Evolutionary conservation across 2,329 filamentous ascomycete genomes (phyloP).

Genomic region (Penicillium brasilianum): DNA sequence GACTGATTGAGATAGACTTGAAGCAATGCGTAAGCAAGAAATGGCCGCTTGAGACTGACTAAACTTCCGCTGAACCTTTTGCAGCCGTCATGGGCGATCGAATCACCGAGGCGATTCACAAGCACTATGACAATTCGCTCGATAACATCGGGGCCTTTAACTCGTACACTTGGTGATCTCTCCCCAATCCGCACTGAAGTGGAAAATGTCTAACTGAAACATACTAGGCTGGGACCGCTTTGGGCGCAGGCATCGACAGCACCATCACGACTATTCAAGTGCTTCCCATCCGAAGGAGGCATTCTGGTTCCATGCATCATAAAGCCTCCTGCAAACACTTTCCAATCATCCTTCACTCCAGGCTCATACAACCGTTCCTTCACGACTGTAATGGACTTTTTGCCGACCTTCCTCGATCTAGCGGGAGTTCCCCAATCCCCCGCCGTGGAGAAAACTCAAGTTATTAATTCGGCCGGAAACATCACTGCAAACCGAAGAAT

Average conservation of each 20-base stretch:
- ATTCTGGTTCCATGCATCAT: constrained; percentile 40
- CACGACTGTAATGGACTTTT: constrained; percentile 14
- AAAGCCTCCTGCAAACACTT: background rate
- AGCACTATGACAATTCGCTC: constrained; percentile 54
- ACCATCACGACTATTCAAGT: constrained; percentile 38
- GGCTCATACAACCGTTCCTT: background rate
- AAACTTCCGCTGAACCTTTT: constrained; percentile 25
- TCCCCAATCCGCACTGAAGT: no score
- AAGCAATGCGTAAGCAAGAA: constrained; percentile 52
- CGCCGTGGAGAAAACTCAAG: background rate
- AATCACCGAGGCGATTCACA: constrained; percentile 49
- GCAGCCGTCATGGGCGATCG: constrained; percentile 11
- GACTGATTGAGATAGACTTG: constrained; percentile 35
- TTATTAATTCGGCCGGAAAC: background rate
- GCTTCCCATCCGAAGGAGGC: constrained; percentile 41
- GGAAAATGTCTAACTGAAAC: background rate
- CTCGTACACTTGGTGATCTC: constrained; percentile 54
- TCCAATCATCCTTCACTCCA: background rate
- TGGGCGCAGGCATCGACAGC: constrained; percentile 57
- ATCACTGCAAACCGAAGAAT: constrained; percentile 3
- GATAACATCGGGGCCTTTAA: constrained; percentile 55
- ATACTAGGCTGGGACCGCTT: constrained; percentile 42
- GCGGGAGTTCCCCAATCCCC: constrained; percentile 11
- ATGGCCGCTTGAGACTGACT: constrained; percentile 33
- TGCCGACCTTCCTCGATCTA: constrained; percentile 12